phyloP scores from a whole-genome alignment of 2,329 filamentous ascomycete genomes.

The Alternaria burnsii region DNA sequence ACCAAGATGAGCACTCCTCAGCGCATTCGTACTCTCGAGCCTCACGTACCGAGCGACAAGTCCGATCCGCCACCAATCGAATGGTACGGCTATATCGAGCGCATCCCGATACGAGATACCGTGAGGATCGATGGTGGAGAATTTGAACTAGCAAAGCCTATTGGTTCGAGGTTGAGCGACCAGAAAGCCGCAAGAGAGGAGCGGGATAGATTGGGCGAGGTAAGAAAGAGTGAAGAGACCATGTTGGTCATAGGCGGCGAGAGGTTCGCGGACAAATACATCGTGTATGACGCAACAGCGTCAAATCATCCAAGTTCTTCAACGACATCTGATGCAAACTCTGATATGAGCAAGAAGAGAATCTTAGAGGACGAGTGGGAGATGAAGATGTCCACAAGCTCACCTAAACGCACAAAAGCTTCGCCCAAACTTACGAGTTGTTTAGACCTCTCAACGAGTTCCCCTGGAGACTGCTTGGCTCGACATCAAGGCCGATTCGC shows the following conservation, averaged over 20 bases:
- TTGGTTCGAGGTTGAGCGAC: fast-evolving
- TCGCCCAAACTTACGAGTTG: not conserved
- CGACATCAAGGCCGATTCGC: not conserved
- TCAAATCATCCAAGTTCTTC: not conserved
- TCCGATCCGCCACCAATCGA: not conserved
- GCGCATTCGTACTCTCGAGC: not conserved
- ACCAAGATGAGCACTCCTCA: not conserved
- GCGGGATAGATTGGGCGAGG: fast-evolving
- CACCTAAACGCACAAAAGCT: not conserved
- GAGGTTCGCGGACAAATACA: not conserved
- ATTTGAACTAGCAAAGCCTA: not conserved
- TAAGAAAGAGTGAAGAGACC: not conserved
- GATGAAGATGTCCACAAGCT: not conserved
- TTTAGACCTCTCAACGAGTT: no score
- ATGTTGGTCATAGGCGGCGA: not conserved
- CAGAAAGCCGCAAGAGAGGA: no score
- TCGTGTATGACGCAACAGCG: not conserved
- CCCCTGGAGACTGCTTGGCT: not conserved
- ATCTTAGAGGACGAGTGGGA: not conserved
- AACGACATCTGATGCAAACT: not conserved
- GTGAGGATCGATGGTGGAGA: not conserved
- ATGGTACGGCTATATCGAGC: slow-evolving; percentile 2
- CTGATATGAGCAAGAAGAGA: not conserved
- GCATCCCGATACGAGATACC: not conserved
- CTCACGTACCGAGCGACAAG: not conserved